Conservation (phyloP, 768 basidiomycete genomes). For the Favolaschia claudopus region DNA sequence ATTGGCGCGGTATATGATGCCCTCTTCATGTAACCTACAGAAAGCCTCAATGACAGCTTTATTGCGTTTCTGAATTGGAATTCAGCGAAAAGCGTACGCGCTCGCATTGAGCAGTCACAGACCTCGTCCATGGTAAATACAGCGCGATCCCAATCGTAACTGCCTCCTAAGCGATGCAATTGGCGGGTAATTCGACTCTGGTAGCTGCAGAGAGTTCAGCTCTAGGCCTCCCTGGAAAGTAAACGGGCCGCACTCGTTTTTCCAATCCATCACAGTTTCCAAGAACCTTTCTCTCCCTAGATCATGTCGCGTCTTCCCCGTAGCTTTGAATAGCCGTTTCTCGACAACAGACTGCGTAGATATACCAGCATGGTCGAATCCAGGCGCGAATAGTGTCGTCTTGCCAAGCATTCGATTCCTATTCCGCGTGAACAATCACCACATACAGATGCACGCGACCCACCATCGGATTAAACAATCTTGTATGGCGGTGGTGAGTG, state of each 20-base stretch:
- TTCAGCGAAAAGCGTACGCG: neutral
- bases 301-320: constrained; percentile 88
- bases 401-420: constrained; percentile 98
- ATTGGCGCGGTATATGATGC: constrained; percentile 93
- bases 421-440: neutral
- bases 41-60: constrained; percentile 93
- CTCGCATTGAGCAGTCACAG: constrained; percentile 22
- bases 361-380: constrained; percentile 98
- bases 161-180: constrained; percentile 86
- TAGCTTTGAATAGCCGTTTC: constrained; percentile 84
- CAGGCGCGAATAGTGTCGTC: constrained; percentile 89
- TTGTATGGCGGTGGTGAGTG: constrained; percentile 89
- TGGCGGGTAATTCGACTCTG: constrained; percentile 93
- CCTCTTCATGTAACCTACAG: constrained; percentile 89
- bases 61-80: constrained; percentile 62
- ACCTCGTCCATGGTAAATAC: constrained; percentile 97
- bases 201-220: constrained; percentile 61
- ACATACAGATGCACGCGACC: constrained; percentile 31
- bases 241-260: constrained; percentile 78
- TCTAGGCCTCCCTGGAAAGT: neutral
- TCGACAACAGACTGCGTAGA: constrained; percentile 98
- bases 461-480: constrained; percentile 90
- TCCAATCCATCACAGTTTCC: constrained; percentile 94
- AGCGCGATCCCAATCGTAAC: constrained; percentile 92
- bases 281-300: constrained; percentile 94